Conservation (phyloP, 805 yeast species). For the Metschnikowia chrysomelidarum region DNA sequence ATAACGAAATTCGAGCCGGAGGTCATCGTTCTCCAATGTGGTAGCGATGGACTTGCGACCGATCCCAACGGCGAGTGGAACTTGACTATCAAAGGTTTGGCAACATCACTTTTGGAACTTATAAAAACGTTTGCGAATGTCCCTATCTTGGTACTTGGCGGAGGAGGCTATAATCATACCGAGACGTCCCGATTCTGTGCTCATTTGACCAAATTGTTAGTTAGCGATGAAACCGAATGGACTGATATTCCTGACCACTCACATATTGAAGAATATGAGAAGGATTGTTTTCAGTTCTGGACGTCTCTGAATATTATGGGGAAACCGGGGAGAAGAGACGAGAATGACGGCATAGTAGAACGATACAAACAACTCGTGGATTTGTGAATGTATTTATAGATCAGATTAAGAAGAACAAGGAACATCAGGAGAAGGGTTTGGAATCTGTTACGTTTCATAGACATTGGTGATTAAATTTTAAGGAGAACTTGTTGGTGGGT, state of each 20-base stretch:
- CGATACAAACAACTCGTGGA: no score
- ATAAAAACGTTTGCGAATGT: conserved; percentile 1
- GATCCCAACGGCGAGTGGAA: conserved; percentile 72
- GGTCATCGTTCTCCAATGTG: conserved; percentile 62
- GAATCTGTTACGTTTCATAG: no score
- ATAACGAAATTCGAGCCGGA: conserved; percentile 42
- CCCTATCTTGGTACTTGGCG: conserved; percentile 59
- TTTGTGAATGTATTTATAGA: no score
- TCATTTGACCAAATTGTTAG: conserved; percentile 31
- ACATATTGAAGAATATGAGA: conserved; percentile 39
- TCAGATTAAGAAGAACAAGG: no score
- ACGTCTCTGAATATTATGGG: conserved; percentile 26
- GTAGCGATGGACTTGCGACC: conserved; percentile 70
- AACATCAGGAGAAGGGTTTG: no score
- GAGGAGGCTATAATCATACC: conserved; percentile 71
- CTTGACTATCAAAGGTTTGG: conserved; percentile 52
- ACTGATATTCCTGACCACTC: conserved; percentile 53
- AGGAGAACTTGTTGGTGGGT: no score
- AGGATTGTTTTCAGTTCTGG: conserved; percentile 52
- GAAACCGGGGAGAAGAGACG: conserved; percentile 28
- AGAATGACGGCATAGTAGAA: conserved; percentile 20
- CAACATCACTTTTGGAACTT: conserved; percentile 27
- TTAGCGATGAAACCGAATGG: conserved; percentile 28
- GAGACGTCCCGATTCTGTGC: conserved; percentile 66
- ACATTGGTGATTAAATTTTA: no score